phyloP scores from a whole-genome alignment of 2,329 filamentous ascomycete species.

The Fusarium papillatum region DNA sequence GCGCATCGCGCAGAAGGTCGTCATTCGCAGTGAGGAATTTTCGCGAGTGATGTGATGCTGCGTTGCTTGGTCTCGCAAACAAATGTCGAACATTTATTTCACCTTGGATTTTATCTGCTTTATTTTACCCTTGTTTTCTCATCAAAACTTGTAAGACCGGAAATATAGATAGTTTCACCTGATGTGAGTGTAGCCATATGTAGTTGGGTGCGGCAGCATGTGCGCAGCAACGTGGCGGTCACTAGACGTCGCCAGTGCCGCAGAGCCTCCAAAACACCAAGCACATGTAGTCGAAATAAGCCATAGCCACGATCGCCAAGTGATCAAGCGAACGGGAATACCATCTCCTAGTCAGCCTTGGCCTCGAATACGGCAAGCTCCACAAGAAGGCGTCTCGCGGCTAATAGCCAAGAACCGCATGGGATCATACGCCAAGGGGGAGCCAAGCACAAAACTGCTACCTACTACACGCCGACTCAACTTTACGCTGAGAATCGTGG shows the following conservation, averaged over 20 bases:
- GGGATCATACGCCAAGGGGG: neutral
- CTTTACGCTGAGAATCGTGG: neutral
- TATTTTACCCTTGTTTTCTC: neutral
- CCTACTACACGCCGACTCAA: neutral
- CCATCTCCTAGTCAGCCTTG: neutral
- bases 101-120: neutral
- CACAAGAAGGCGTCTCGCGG: neutral
- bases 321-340: neutral
- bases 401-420: neutral
- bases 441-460: neutral
- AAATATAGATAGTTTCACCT: neutral
- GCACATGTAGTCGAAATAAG: neutral
- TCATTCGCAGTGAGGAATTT: neutral
- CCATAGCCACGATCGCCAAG: conserved; percentile 1
- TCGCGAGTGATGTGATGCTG: neutral
- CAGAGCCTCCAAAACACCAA: neutral
- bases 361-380: neutral
- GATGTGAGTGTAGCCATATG: too few species aligned
- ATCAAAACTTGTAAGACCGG: neutral
- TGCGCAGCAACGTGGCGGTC: neutral
- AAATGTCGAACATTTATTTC: neutral
- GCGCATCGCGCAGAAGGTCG: neutral
- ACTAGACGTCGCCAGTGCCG: too few species aligned
- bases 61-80: neutral
- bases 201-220: neutral